Base-by-base conservation (phyloP, 768 basidiomycete species). In the Porpolomopsis calyptriformis region DNA sequence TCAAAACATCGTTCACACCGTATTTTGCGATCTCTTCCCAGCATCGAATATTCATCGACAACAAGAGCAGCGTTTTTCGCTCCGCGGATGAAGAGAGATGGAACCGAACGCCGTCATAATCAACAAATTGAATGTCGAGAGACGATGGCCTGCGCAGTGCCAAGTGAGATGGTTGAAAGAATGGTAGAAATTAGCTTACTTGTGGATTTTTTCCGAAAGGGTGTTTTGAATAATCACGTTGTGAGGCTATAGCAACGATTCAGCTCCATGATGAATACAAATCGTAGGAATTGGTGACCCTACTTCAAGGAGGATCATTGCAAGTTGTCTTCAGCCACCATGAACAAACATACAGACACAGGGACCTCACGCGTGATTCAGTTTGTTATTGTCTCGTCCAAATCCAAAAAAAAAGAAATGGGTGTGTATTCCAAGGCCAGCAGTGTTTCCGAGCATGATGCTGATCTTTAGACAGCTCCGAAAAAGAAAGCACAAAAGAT, bases 41-140 rank as follows among this genome's bases (percentile, higher is more conserved):
- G 69, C 94, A 99, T 40, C 88, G 83, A 48, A 98, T 92, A 63
- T 83, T 82, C 91, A 99, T 98, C 24, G 94, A 98, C 18, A 99
- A 75, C 31, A 87, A 68, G 18, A 98, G 70, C 3, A 72, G 59
- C 0, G 85, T 82, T 71, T 94, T 89, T 60, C 83, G 80, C 19
- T 86, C 79, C 2, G 85, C 85, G 8, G 19, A 20, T 0, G 92
- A 92, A 11, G 87, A 87, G 39, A 98, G 66, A 62, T 85, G 93
- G 67, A 97, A 99, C 36, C 91, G 79, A 45, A 97, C 92, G 40
- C 90, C 85, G 61, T 99, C 96, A 55, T 91, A 99, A 67, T 99
- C 96, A 44, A 98, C 96, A 56, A 99, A 99, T 47, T 88, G 78
- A 46, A 98, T 85, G 68, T 99, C 96, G 49, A 97, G 72, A 24